Evolutionary conservation across 768 basidiomycete species (phyloP), one percentile per base, ranked within the genome.

Genomic region (Strobilomyces echinocephalus): DNA sequence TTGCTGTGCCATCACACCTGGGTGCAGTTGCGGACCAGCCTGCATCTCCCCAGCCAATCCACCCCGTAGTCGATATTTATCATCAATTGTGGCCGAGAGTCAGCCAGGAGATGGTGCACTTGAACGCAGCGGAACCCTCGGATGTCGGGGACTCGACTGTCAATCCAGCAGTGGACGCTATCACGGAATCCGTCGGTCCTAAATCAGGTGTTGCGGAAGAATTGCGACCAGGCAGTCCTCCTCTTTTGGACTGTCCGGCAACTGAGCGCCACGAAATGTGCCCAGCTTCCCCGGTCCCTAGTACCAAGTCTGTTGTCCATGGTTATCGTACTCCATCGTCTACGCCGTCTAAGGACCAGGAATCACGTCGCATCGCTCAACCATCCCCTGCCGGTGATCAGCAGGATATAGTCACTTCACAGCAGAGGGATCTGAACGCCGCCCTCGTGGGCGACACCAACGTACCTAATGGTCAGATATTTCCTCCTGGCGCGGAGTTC

Each of bases 401-500:
- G 26, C 47, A 36, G n/a, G 50, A 54, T 38, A 14, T 18, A 5
- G 42, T 24, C 14, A 1, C 26, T 18, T 39, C 46, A 1, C 45
- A 1, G 14, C 46, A 53, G 35, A 34, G 12, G 5, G 8, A 26
- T 18, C 63, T 87, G 54, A 74, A 74, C 35, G 86, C 87, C 4
- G 72, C 71, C 6, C 85, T 85, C 55, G 55, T 91, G 7, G 74
- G 75, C 34, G 86, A 91, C 63, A 75, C 83, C 38, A 91, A 87
- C 33, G 84, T 89, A 46, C 74, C 79, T 5, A 84, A 87, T 59
- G 90, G 89, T 1, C 87, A 90, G 60, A 62, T 78, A 46, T 87
- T 92, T 64, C 88, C 88, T 30, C 83, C 88, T 8, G 91, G 91
- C 33, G 88, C 88, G 0, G 88, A 88, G 65, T 94, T 93, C 61